phyloP scores from a whole-genome alignment of 371 early-diverging fungal genomes.

The Sporodiniella umbellata region DNA sequence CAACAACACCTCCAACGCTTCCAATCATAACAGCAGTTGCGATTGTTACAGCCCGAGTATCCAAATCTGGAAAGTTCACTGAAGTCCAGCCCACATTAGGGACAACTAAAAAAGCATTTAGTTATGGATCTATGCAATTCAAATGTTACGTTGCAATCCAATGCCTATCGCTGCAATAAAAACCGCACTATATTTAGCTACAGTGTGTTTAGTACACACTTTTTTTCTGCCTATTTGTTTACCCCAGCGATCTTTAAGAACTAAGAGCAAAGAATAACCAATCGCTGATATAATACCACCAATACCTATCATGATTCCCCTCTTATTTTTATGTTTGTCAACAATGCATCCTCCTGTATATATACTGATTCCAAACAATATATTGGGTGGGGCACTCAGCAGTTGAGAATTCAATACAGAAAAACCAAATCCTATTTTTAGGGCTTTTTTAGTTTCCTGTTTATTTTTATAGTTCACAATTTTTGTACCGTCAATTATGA shows the following conservation, averaged over 20 bases:
- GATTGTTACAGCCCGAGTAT: conserved; percentile 34
- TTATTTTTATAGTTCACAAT: conserved; percentile 4
- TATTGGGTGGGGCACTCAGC: conserved; percentile 36
- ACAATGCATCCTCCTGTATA: conserved; percentile 20
- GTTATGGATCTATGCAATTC: background rate
- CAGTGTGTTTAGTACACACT: background rate
- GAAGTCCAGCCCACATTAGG: conserved; percentile 38
- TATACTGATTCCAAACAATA: conserved; percentile 13
- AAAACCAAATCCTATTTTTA: conserved; percentile 42
- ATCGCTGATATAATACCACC: conserved; percentile 21
- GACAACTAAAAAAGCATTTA: conserved; percentile 11
- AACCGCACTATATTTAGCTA: conserved; percentile 17
- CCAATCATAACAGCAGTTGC: conserved; percentile 40
- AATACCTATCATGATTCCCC: conserved; percentile 16
- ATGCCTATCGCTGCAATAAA: conserved; percentile 19
- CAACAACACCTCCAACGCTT: conserved; percentile 32
- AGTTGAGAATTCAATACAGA: conserved; percentile 33
- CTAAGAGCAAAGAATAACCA: conserved; percentile 19
- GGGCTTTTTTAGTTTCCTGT: too few relatives aligned
- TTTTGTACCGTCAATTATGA: conserved; percentile 19
- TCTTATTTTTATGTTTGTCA: conserved; percentile 22
- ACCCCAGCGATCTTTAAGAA: conserved; percentile 27
- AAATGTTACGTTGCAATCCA: conserved; percentile 24
- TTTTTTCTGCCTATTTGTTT: background rate
- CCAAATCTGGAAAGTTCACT: conserved; percentile 27